Base-by-base conservation (phyloP, 2,329 filamentous ascomycete species). In the Camptophora hylomeconis region DNA sequence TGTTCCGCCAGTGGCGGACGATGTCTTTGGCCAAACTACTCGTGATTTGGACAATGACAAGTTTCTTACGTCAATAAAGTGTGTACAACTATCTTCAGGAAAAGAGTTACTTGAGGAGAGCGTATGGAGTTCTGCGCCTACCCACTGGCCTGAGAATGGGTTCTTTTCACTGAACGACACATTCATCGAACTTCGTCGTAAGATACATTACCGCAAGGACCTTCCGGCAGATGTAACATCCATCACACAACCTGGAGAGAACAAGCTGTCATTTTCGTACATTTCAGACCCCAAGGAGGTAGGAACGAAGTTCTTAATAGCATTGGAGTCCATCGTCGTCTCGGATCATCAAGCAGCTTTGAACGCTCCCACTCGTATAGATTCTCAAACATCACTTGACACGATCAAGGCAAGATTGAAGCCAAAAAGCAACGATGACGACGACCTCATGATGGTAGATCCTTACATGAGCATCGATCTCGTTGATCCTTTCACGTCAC, bases 181-280 rank as follows among this genome's bases (percentile, higher is more conserved):
- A 1, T 28, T 40, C 11, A 45, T 68, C 2, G 58, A 72, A 7
- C 49, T 82, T 10, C 69, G 77, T 21, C 69, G 78, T 16, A 82
- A 80, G 43, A 51, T 70, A 1, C 75, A 89, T 37, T 69, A 86
- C 45, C 75, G 75, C 7, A 80, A 75, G 41, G 80, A 92, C 42
- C 52, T 83, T 6, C 75, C 86, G 0, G 59, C 80, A 5, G 82
- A 93, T 41, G 57, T 93, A 14, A 84, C 82, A 2, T 37, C 49
- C 1, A 50, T 69, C 12, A 40, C 92, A 4, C 48, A 45, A 6
- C 41, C 54, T 10, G 82, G 80, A 0, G 46, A 49, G 5, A 92
- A 93, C 44, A 49, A 45, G 1, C 47, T 92, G 3, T 56, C 62
- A 4, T 49, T 86, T 5, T 51, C 57, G 24, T 61, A 16, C 42